Base-by-base conservation (phyloP, 352 stramenopile species). In the Pythium pyrilobum region DNA sequence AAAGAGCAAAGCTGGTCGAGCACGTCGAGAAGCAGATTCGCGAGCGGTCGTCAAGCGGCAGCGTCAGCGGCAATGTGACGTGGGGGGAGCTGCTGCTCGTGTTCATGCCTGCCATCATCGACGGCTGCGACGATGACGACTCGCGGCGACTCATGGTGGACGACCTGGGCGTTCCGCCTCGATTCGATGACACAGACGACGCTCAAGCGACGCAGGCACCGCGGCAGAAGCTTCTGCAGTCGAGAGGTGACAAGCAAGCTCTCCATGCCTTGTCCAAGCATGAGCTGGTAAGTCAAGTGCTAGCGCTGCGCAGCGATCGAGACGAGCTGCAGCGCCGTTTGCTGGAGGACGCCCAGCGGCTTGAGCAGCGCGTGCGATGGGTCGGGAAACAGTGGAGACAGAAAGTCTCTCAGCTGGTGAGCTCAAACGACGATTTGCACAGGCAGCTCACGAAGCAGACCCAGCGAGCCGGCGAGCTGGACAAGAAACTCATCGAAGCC, bases 81-180 rank as follows among this genome's bases (percentile, higher is more conserved):
- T 92, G 81, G 81, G 81, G 81, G 25, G 78, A 92, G 54, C 74
- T 92, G 31, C 20, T 91, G 53, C 59, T 91, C 5, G 52, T 85
- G 8, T 89, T 89, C 40, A 77, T 91, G 41, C 81, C 78, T 0
- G 59, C 65, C 21, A 31, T 10, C 12, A 5, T 5, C 39, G 28
- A 9, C 20, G 9, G 28, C 2, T 32, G 23, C 20, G 20, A 23
- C 11, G 36, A 38, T 3, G 23, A 27, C 20, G n/a, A 21, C 4
- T 18, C 23, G 13, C 27, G 45, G n/a, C 2, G n/a, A 15, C 52
- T 52, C 13, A 47, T 25, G 4, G n/a, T 45, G 2, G 41, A 45
- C 16, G 43, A 49, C 4, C 43, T 50, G 1, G 44, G 41, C 15
- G 6, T 49, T 3, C 54, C 54, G 6, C 46, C n/a, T 1, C 32